Evolutionary conservation across 176 grass and related monocot genomes (phyloP).

Genomic region (Juncus effusus): DNA sequence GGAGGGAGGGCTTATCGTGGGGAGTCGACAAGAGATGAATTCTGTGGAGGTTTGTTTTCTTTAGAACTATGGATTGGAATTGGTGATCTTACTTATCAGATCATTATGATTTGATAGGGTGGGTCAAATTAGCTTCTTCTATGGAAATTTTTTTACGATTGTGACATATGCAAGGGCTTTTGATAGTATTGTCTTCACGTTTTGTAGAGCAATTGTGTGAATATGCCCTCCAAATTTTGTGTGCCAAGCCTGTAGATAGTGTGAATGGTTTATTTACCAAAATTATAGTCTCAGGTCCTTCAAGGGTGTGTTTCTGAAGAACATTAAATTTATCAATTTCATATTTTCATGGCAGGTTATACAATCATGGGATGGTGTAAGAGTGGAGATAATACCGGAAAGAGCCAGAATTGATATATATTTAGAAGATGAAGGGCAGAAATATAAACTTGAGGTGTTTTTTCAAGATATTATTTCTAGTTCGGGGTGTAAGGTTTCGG

Average conservation of each 20-base stretch:
- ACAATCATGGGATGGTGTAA: slow-evolving; percentile 54
- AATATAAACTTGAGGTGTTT: slow-evolving; percentile 66
- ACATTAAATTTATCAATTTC: slow-evolving; percentile 15
- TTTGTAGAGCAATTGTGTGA: no score
- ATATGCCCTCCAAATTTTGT: no score
- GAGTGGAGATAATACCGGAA: slow-evolving; percentile 65
- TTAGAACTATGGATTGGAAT: neutral
- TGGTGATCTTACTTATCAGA: no score
- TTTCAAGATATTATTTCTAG: slow-evolving; percentile 69
- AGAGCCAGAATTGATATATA: slow-evolving; percentile 65
- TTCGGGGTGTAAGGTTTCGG: slow-evolving; percentile 40
- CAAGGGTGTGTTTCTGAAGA: no score
- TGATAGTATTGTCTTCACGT: no score
- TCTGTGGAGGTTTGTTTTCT: slow-evolving; percentile 17
- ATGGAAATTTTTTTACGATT: no score
- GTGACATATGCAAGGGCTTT: no score
- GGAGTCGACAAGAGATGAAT: slow-evolving; percentile 18
- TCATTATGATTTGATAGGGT: no score
- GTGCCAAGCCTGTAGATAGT: no score
- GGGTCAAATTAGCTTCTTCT: no score
- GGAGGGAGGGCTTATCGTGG: slow-evolving; percentile 19
- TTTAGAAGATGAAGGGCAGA: slow-evolving; percentile 40
- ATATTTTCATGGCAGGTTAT: slow-evolving; percentile 42
- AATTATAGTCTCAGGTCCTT: no score
- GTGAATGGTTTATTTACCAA: no score